These are phyloP conservation scores for Colletotrichum tropicale DNA, from an alignment of 2,329 filamentous ascomycete species.

Conservation along the genomic window DNA sequence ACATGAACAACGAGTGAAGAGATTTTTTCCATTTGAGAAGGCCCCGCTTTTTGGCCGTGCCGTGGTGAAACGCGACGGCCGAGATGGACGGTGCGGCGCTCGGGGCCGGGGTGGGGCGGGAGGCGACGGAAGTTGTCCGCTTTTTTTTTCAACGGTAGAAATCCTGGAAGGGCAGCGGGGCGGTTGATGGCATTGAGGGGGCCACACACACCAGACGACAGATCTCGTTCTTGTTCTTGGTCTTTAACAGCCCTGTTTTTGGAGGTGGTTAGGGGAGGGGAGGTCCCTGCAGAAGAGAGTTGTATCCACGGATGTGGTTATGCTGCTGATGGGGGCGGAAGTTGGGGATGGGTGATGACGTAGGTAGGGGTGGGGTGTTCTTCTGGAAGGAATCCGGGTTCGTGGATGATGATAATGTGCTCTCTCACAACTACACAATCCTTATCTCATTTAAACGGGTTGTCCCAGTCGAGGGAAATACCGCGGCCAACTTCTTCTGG, in stretches of 20 bases:
- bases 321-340: not conserved
- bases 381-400: not conserved
- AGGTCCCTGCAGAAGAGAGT: not conserved
- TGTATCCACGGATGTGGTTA: not conserved
- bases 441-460: no score
- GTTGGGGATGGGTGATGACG: not conserved
- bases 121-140: not conserved
- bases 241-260: not conserved
- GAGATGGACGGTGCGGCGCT: not conserved
- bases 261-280: not conserved
- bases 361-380: not conserved
- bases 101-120: not conserved
- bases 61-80: not conserved
- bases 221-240: not conserved
- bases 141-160: not conserved
- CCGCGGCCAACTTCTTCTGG: rapidly evolving
- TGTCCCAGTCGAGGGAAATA: not conserved
- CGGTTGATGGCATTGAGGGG: not conserved
- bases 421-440: not conserved
- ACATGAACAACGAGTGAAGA: not conserved
- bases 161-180: not conserved
- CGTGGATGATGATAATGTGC: not conserved
- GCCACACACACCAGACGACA: not conserved
- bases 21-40: not conserved
- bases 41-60: not conserved